Conservation (phyloP, 352 stramenopile species). For the Labyrinthula sp. region DNA sequence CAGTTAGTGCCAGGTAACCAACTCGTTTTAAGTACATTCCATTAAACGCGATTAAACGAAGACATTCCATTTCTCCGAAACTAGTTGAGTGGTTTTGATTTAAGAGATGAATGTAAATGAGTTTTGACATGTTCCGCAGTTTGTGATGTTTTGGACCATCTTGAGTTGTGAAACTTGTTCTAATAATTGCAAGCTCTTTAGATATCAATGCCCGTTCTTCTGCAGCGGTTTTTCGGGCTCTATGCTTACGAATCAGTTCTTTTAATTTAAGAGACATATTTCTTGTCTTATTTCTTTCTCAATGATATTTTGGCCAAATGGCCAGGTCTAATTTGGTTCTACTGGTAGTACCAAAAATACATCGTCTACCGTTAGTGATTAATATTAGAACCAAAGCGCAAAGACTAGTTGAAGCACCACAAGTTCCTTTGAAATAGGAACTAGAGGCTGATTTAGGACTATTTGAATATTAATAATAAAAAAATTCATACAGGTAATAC, state of each 20-base stretch:
- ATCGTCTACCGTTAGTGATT: no score
- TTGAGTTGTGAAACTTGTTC: slow-evolving; percentile 93
- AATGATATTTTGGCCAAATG: no score
- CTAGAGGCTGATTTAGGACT: no score
- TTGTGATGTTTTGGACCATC: slow-evolving; percentile 83
- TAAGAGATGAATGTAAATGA: slow-evolving; percentile 99
- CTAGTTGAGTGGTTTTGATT: slow-evolving; percentile 98
- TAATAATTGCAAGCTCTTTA: slow-evolving; percentile 94
- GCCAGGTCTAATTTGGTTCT: no score
- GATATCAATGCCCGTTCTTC: slow-evolving; percentile 95
- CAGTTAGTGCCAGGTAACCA: slow-evolving; percentile 59
- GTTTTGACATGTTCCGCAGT: slow-evolving; percentile 96
- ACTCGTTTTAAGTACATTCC: slow-evolving; percentile 98
- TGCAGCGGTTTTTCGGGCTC: slow-evolving; percentile 90
- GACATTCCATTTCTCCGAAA: slow-evolving; percentile 98
- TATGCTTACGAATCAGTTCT: slow-evolving; percentile 90
- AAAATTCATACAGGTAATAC: no score
- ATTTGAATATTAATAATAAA: no score
- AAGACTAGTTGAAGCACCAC: no score
- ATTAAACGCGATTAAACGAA: slow-evolving; percentile 94
- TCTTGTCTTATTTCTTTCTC: no score
- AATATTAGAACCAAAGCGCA: no score
- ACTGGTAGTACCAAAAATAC: no score
- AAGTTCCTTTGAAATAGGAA: no score
- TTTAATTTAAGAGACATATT: slow-evolving; percentile 89